Base-by-base conservation (phyloP, 257 asterid genomes). In the Scutellaria baicalensis region DNA sequence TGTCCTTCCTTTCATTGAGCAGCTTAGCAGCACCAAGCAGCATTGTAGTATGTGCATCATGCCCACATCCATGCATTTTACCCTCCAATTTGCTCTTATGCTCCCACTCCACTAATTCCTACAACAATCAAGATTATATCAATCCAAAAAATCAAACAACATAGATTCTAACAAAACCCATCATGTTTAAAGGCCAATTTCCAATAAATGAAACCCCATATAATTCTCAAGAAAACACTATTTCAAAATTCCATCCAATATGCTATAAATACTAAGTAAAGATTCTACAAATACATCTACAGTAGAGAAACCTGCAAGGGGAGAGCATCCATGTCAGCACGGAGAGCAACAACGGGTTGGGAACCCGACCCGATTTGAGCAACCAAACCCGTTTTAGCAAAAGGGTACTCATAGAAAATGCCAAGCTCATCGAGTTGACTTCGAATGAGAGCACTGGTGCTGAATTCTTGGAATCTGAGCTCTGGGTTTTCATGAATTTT, bases 321-420 rank as follows among this genome's bases (percentile, higher is more conserved):
- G 38, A 91, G 90, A 66, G 96, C 97, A 78, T 91, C 97, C 93
- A 89, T 89, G 54, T 91, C 97, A 67, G 97, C 97, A 72, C 96
- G 88, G 0, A 91, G 76, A 73, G 97, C 95, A 71, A 89, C 88
- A 35, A 91, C 81, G 67, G 96, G 97, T 8, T 80, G 79, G 35
- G 72, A 75, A 66, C 95, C 91, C 60, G 88, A 77, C 64, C 96
- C 96, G 66, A 91, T 83, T 76, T 75, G 90, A 74, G 95, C 97
- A 56, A 91, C 97, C 76, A 91, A 17, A 16, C 97, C 97, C 75
- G 96, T 91, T 75, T 76, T 79, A 7, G 93, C 93, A 80, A 83
- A 77, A 38, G 97, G 96, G 86, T 85, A 84, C 45, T 83, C 85
- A 62, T 85, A 91, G 59, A 9, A 63, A 51, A 89, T 82, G 21